Base-by-base conservation (phyloP, 345 rosid species). In the Barbarea vulgaris region DNA sequence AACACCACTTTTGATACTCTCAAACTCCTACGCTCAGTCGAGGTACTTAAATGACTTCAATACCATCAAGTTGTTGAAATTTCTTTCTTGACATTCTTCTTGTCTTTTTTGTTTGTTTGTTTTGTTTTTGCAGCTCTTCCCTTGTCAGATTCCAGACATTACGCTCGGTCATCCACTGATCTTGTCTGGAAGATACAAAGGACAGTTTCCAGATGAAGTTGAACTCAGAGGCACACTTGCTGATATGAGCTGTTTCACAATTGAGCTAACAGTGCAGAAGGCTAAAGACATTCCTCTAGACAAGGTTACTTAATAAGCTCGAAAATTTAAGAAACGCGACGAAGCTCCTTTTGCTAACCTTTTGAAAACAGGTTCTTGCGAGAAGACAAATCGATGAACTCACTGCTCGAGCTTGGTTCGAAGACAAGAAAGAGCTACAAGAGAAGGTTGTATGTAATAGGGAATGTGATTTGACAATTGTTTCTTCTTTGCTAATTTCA, bases 341-440 rank as follows among this genome's bases (percentile, higher is more conserved):
- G 22, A 42, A 72, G 2, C 9, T 33, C 3, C 2, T 31, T 53
- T 30, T 53, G 7, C 42, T 74, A 46, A 74, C 27, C 15, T 61
- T 59, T 10, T 0, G 0, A 21, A 37, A 28, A 7, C 85, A 89
- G 98, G 54, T 94, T 68, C 78, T 85, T 76, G 87, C 93, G 9
- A 88, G 77, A 87, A 89, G 89, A 77, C 92, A 87, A 71, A 89
- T 94, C 39, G 89, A 91, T 73, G 66, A 72, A 25, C 85, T 87
- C 76, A 91, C 97, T 28, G 86, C 93, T 66, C 85, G 74, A 66
- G 95, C 97, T 21, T 93, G 98, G 97, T 88, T 84, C 21, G 84
- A 82, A 17, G 84, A 86, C 62, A 84, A 79, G 71, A 79, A 73
- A 80, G 85, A 85, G 83, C 85, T 89, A 19, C 85, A 85, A 71